These are phyloP conservation scores for Suillus brevipes DNA, from an alignment of 768 basidiomycete genomes.

Conservation along the genomic window DNA sequence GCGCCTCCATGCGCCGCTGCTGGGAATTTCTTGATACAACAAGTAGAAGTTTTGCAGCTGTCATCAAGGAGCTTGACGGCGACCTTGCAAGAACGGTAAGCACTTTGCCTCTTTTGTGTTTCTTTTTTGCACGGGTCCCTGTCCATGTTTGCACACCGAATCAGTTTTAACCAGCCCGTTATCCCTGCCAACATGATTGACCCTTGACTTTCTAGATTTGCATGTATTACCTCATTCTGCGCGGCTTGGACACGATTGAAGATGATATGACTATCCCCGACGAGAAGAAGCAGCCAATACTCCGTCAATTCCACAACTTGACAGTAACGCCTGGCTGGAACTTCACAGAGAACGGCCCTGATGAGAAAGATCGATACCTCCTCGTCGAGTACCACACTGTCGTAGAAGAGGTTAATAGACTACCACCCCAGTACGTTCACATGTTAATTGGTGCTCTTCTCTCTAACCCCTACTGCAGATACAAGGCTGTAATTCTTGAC, in stretches of 20 bases:
- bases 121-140: neutral
- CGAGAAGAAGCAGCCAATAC: conserved; percentile 78
- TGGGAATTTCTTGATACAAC: conserved; percentile 90
- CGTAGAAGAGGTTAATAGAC: conserved; percentile 73
- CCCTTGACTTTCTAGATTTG: conserved; percentile 62
- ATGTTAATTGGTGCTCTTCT: neutral
- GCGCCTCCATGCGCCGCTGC: conserved; percentile 82
- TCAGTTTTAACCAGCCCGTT: neutral
- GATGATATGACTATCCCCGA: conserved; percentile 97
- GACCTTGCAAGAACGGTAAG: conserved; percentile 90
- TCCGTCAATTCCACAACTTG: conserved; percentile 80
- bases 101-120: conserved; percentile 20
- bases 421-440: conserved; percentile 55
- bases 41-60: conserved; percentile 86
- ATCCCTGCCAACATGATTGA: neutral
- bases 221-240: conserved; percentile 91
- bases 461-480: conserved; percentile 40
- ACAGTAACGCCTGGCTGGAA: conserved; percentile 84
- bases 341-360: conserved; percentile 76
- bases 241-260: conserved; percentile 95
- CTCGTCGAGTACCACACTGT: conserved; percentile 82
- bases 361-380: conserved; percentile 86
- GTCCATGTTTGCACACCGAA: neutral
- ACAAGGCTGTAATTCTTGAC: conserved; percentile 78
- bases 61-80: conserved; percentile 95